Evolutionary conservation across 1,139 yeast genomes (phyloP), one percentile per base, ranked within the genome.

Genomic region (Diutina pseudorugosa): DNA sequence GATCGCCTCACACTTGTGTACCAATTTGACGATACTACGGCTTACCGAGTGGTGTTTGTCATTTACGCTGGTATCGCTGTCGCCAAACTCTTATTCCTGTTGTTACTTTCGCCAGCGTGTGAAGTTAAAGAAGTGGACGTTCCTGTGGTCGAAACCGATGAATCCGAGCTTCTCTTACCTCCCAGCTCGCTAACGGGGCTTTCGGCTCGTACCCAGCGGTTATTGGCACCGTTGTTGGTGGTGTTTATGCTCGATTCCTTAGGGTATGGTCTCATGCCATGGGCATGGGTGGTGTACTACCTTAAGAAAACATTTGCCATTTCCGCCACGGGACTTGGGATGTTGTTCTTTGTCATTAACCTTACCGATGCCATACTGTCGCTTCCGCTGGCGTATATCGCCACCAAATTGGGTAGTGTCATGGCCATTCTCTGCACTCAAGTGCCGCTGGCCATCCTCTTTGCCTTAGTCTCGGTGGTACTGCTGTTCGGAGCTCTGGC

Each of bases 281-380:
- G 83, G 51, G 85, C 95, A 1, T 90, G 96, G 96, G 76, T 85
- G 51, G 88, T 89, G 36, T 89, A 83, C 62, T 90, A 87, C 66
- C 82, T 88, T 68, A 75, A 75, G 53, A 64, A 63, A 40, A 60
- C 64, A 4, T 78, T 75, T 54, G 53, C 57, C 2, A 62, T 72
- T 12, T 61, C 75, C 1, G 79, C 83, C 1, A 64, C 76, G 1
- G 59, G 69, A 0, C 60, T 79, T 41, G 84, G 83, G 2, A 51
- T 63, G 50, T 72, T 64, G 57, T 89, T 88, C 64, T 87, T 88
- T 61, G 61, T 73, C 48, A 77, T 89, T 6, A 83, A 80, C 56
- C 60, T 82, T 33, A 68, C 80, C 20, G 80, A 81, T 60, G 79
- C 91, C 0, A 58, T 80, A 1, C 78, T 91, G 1, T 78, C 88